A percentile compares a stretch with the other conserved stretches of the same genome.
phyloP scores from a whole-genome alignment of 2,329 filamentous ascomycete genomes.

The Colletotrichum sp. region DNA sequence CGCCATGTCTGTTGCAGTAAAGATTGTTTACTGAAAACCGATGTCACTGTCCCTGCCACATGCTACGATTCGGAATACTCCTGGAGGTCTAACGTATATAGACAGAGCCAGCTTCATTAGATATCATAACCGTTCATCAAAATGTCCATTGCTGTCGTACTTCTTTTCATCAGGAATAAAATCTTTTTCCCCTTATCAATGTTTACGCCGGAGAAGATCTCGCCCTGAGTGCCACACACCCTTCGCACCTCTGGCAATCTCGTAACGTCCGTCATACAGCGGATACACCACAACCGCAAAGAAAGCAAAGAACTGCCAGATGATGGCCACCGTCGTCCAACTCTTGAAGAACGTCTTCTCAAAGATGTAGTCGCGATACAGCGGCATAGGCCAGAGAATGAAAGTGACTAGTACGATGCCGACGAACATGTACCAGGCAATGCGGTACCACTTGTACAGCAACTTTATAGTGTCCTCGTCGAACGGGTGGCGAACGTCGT shows the following conservation, averaged over 20 bases:
- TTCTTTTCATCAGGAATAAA: neutral
- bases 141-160: neutral
- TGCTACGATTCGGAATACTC: neutral
- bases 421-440: neutral
- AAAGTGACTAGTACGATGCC: neutral
- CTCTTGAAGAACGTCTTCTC: constrained; percentile 52
- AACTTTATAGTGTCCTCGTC: neutral
- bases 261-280: neutral
- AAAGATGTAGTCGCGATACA: constrained; percentile 59
- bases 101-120: neutral
- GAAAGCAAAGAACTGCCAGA: constrained; percentile 40
- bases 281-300: neutral
- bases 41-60: neutral
- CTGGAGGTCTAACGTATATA: neutral
- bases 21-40: neutral
- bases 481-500: neutral
- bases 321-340: constrained; percentile 55
- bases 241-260: neutral
- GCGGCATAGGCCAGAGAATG: constrained; percentile 55
- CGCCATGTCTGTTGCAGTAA: neutral
- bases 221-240: neutral
- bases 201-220: neutral
- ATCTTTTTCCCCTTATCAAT: neutral
- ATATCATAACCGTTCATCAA: neutral
- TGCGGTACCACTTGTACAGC: neutral